Base-by-base conservation (phyloP, 768 basidiomycete genomes). In the Mycena galopus region DNA sequence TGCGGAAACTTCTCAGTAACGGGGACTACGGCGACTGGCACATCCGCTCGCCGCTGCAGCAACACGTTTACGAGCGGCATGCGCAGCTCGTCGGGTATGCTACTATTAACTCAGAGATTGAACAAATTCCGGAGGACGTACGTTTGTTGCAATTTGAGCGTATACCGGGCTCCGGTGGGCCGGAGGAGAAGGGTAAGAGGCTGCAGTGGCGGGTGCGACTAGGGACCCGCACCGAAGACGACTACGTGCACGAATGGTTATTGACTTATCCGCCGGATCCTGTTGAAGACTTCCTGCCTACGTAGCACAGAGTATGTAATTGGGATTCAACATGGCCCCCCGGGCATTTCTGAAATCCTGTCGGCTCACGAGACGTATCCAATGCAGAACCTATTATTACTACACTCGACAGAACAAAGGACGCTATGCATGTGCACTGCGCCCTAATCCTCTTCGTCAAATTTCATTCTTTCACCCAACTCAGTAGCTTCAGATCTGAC, bases 11-110 rank as follows among this genome's bases (percentile, higher is more conserved):
- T 4, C 61, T 62, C 4, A 44, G 21, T 25, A 14, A 32, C 16
- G 16, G 16, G 30, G 29, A 63, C 27, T 6, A 63, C n/a, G 62
- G 62, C 30, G 44, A 51, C 47, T 63, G 62, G 62, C 62, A 63
- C n/a, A 32, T 63, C 1, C 27, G 16, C 17, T 63, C 62, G 17
- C 62, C 62, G 19, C n/a, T 11, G 3, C 44, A 30, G 62, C 62
- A 32, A 12, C 30, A 32, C n/a, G 47, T 50, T 3, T 63, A 50
- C 19, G 61, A 62, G 21, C 25, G 44, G 29, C 25, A 19, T 16
- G 61, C 61, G 19, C 27, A 21, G 5, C 7, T 19, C 6, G 7
- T 27, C 21, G 61, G 42, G 19, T 62, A 50, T 62, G 44, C 25
- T 3, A 10, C 12, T 4, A 12, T 50, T 2, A 62, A 62, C 16